phyloP scores from a whole-genome alignment of 176 grass and related monocot species.

The Oryza nivara region DNA sequence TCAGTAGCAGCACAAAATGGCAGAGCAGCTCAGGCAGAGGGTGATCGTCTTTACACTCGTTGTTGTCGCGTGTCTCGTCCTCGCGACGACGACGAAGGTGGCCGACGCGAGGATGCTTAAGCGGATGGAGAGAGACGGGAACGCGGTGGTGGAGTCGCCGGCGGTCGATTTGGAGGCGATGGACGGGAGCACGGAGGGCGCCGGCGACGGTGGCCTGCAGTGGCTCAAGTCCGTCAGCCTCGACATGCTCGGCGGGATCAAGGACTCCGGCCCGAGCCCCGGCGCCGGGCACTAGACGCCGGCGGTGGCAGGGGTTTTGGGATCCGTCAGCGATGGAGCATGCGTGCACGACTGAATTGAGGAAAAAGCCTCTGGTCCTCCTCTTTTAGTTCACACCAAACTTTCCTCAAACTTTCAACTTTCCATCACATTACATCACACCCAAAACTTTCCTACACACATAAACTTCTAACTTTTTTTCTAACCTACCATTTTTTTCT shows the following conservation, averaged over 20 bases:
- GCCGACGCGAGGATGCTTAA: constrained; percentile 22
- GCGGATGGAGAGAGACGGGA: neutral
- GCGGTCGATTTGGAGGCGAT: constrained; percentile 2
- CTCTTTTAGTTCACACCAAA: no score
- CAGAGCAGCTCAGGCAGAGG: neutral
- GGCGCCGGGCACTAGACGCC: constrained; percentile 49
- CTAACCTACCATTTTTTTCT: no score
- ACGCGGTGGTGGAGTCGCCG: constrained; percentile 24
- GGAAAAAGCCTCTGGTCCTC: neutral
- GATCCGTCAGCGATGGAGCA: neutral
- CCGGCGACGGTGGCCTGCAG: neutral
- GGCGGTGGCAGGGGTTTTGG: neutral
- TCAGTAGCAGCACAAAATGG: neutral
- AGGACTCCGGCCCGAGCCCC: constrained; percentile 53
- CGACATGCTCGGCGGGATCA: constrained; percentile 48
- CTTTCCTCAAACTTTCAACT: no score
- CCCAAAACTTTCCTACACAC: no score
- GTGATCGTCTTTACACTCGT: neutral
- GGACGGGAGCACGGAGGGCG: neutral
- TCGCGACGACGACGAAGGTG: neutral
- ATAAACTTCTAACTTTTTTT: no score
- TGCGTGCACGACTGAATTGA: neutral
- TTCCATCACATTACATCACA: no score
- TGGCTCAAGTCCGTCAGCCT: neutral
- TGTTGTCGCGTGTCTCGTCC: neutral